These are phyloP conservation scores for Diaporthe humulicola DNA, from an alignment of 2,329 filamentous ascomycete species.

Conservation along the genomic window DNA sequence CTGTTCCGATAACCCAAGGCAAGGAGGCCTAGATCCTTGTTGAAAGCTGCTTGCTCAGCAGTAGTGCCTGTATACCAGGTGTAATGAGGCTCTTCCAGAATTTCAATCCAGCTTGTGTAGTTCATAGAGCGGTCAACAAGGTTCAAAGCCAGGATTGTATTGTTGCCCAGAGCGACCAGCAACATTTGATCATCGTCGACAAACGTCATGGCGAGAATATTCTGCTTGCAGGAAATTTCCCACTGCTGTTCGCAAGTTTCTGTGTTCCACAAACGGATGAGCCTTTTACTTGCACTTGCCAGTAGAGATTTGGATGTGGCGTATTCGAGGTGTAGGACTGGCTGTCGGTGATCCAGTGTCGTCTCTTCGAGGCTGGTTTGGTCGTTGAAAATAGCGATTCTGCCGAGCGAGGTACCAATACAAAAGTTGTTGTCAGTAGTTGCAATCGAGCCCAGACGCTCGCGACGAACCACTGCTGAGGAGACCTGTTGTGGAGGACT, in stretches of 20 bases:
- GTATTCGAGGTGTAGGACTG: background rate
- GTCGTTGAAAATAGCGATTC: background rate
- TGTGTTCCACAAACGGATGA: background rate
- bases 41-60: background rate
- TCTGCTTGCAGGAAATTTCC: background rate
- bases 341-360: background rate
- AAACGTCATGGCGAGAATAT: background rate
- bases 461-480: background rate
- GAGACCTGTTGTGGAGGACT: background rate
- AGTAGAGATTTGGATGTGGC: background rate
- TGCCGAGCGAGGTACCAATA: background rate
- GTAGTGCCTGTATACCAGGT: background rate
- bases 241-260: background rate
- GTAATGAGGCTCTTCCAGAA: background rate
- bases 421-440: constrained; percentile 1
- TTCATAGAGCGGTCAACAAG: background rate
- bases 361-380: background rate
- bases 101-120: background rate
- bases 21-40: background rate
- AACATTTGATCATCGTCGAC: background rate
- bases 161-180: background rate
- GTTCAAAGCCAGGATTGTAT: background rate
- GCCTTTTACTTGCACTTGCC: background rate
- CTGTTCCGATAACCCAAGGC: background rate
- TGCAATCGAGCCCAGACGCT: background rate